Base-by-base conservation (phyloP, 2,329 filamentous ascomycete species). In the Diplodia sapinea region DNA sequence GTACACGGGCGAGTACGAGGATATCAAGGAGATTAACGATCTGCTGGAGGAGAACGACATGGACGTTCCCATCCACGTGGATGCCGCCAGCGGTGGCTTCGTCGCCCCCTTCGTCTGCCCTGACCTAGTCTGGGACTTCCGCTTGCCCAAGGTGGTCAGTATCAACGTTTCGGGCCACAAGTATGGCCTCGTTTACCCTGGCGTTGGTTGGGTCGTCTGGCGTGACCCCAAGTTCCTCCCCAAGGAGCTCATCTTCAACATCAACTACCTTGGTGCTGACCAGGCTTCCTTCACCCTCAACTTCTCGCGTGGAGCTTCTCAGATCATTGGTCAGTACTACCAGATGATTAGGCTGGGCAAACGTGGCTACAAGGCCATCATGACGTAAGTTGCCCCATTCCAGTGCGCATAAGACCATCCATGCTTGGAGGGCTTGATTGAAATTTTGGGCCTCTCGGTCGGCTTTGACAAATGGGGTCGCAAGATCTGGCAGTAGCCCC, bases 131-230 rank as follows among this genome's bases (percentile, higher is more conserved):
- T 98, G 94, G 94, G 94, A 98, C 76, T 98, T 98, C 84, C 87
- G 93, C 70, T 87, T 95, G 36, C 87, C 92, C 74, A 93, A 90
- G 78, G 94, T 97, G 3, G 90, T 96, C 31, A 95, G 91, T 1
- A 97, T 98, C 83, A 97, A 97, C 75, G 91, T 93, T 17, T 96
- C 93, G 0, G 94, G 94, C 20, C 94, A 97, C 85, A 97, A 97
- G 49, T 68, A 65, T 20, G 57, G 59, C 51, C 59, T 81, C 71
- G 85, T 96, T 61, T 97, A 97, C 77, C 94, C 94, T 0, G 94
- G 94, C 78, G 92, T 98, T 15, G 94, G 94, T 68, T 98, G 94
- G 94, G 89, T 94, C 12, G 84, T 97, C 71, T 97, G 94, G 93
- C 88, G 94, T 57, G 87, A 88, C 49, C 87, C 92, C 62, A 90